phyloP scores from a whole-genome alignment of 1,284 basidiomycete species.

The Athelia sp. region DNA sequence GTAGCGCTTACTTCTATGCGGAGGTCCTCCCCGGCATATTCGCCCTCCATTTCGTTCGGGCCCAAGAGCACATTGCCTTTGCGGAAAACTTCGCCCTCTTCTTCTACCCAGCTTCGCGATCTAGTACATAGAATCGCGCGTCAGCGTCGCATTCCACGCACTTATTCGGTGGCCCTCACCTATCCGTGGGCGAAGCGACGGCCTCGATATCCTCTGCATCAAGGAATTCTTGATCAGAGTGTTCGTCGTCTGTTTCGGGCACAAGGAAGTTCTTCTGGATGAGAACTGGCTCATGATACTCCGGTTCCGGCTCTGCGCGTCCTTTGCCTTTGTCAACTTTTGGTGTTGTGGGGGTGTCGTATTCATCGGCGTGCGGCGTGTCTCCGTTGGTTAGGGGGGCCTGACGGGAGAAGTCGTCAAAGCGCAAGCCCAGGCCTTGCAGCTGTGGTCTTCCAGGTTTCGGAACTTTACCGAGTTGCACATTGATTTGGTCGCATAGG shows the following conservation, averaged over 20 bases:
- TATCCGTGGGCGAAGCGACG: slow-evolving; percentile 48
- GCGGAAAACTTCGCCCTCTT: slow-evolving; percentile 90
- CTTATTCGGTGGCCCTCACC: slow-evolving; percentile 34
- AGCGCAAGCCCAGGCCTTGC: slow-evolving; percentile 30
- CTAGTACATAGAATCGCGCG: slow-evolving; percentile 33
- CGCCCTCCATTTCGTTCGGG: slow-evolving; percentile 81
- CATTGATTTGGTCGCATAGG: slow-evolving; percentile 69
- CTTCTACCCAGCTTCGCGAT: slow-evolving; percentile 76
- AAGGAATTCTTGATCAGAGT: slow-evolving; percentile 30
- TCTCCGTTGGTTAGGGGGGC: slow-evolving; percentile 13
- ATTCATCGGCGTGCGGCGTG: slow-evolving; percentile 25
- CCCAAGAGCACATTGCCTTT: slow-evolving; percentile 79
- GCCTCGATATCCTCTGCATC: slow-evolving; percentile 27
- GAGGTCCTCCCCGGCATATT: slow-evolving; percentile 79
- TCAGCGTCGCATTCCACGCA: not conserved
- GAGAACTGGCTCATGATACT: slow-evolving; percentile 61
- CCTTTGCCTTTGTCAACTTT: slow-evolving; percentile 72
- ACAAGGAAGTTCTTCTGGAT: slow-evolving; percentile 64
- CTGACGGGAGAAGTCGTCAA: slow-evolving; percentile 4
- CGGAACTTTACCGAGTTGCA: slow-evolving; percentile 40
- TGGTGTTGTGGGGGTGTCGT: slow-evolving; percentile 48
- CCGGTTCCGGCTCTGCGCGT: slow-evolving; percentile 61
- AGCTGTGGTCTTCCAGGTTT: slow-evolving; percentile 26
- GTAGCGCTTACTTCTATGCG: slow-evolving; percentile 65
- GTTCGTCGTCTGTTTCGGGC: slow-evolving; percentile 58